Evolutionary conservation across 2,329 filamentous ascomycete species (phyloP).

Genomic region (Curvularia hawaiiensis): DNA sequence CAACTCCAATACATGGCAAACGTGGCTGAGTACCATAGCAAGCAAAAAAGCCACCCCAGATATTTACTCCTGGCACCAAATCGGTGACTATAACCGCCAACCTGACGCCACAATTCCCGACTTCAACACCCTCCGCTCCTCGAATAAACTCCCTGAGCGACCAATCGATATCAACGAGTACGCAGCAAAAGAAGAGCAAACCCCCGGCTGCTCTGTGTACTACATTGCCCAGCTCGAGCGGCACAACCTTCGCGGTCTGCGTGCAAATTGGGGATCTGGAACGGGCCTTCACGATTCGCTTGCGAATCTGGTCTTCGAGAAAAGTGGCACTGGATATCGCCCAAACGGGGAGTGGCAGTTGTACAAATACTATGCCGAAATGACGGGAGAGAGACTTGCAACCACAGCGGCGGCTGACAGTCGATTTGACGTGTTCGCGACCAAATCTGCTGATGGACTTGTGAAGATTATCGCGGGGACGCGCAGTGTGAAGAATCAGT

Average conservation of each 20-base stretch:
- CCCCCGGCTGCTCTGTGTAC: slow-evolving; percentile 50
- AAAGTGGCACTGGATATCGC: slow-evolving; percentile 43
- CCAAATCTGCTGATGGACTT: neutral
- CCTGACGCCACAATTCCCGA: slow-evolving; percentile 30
- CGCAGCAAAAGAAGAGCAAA: slow-evolving; percentile 49
- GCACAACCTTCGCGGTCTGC: slow-evolving; percentile 49
- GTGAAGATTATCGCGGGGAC: neutral
- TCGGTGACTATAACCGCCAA: slow-evolving; percentile 34
- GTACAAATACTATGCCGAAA: slow-evolving; percentile 56
- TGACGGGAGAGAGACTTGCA: slow-evolving; percentile 50
- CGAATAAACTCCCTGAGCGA: slow-evolving; percentile 40
- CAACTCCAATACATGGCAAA: slow-evolving; percentile 45
- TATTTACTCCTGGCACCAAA: slow-evolving; percentile 54
- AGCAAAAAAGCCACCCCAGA: slow-evolving; percentile 50
- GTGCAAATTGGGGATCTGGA: slow-evolving; percentile 55
- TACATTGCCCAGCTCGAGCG: slow-evolving; percentile 57
- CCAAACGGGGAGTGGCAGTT: slow-evolving; percentile 53
- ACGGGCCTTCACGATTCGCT: slow-evolving; percentile 52
- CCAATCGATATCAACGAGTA: slow-evolving; percentile 59
- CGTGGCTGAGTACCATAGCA: slow-evolving; percentile 44
- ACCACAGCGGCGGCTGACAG: slow-evolving; percentile 45
- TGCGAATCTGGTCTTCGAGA: slow-evolving; percentile 49
- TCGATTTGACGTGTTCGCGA: neutral
- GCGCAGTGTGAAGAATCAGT: neutral
- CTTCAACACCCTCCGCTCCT: slow-evolving; percentile 34